phyloP scores from a whole-genome alignment of 1,139 yeast species.

The Magnusiomyces fungicola region DNA sequence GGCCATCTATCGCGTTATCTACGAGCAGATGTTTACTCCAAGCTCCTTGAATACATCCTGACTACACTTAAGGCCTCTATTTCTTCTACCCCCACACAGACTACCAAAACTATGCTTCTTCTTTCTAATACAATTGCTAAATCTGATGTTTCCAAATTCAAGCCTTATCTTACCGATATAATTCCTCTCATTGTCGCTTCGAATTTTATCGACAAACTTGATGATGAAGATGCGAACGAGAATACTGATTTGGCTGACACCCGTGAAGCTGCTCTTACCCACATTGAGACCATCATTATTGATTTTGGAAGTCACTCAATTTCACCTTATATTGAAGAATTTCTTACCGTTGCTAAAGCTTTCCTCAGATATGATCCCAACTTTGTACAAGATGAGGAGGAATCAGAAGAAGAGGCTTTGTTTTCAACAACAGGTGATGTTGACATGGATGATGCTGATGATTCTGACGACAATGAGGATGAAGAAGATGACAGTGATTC shows the following conservation, averaged over 20 bases:
- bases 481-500: slow-evolving; percentile 38
- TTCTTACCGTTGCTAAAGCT: slow-evolving; percentile 34
- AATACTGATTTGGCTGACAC: slow-evolving; percentile 25
- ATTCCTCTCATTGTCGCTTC: slow-evolving; percentile 22
- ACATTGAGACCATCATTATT: slow-evolving; percentile 28
- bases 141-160: slow-evolving; percentile 6
- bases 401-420: slow-evolving; percentile 33
- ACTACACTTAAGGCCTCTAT: slow-evolving; percentile 17
- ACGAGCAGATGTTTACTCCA: slow-evolving; percentile 26
- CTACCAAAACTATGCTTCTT: slow-evolving; percentile 21
- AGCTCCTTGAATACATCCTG: slow-evolving; percentile 21
- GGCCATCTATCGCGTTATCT: slow-evolving; percentile 41
- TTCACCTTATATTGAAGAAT: slow-evolving; percentile 28
- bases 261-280: slow-evolving; percentile 29
- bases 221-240: slow-evolving; percentile 17
- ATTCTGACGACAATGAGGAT: slow-evolving; percentile 20
- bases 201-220: slow-evolving; percentile 18
- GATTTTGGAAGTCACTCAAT: slow-evolving; percentile 19
- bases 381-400: slow-evolving; percentile 35
- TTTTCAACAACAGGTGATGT: slow-evolving; percentile 16
- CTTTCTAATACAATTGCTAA: slow-evolving; percentile 1
- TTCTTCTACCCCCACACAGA: background rate
- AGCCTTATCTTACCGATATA: slow-evolving; percentile 19
- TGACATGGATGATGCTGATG: slow-evolving; percentile 15
- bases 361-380: slow-evolving; percentile 58